Percentiles rank a stretch among this genome's conserved stretches.
Evolutionary conservation across 305 asterid species (phyloP).

Genomic region (Fraxinus baroniana): DNA sequence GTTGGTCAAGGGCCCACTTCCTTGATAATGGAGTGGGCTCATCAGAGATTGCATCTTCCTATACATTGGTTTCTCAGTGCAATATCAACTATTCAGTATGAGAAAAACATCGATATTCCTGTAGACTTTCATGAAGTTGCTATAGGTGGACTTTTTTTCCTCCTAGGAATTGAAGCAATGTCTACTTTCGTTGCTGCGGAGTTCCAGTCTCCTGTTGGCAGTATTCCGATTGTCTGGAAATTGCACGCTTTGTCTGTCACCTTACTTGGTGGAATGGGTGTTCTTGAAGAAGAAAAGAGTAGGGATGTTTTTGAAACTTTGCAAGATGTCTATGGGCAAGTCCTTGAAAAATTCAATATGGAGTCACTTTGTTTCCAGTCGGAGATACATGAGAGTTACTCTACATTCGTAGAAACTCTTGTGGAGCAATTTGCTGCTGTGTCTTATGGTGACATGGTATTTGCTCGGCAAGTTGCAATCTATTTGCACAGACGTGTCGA

Average conservation of each 20-base stretch:
- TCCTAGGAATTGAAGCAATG: constrained; percentile 71
- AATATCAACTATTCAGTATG: constrained; percentile 45
- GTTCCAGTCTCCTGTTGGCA: constrained; percentile 36
- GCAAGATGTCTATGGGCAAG: constrained; percentile 71
- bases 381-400: constrained; percentile 69
- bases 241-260: constrained; percentile 74
- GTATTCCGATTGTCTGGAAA: constrained; percentile 80
- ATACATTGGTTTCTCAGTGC: constrained; percentile 91
- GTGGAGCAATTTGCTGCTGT: constrained; percentile 92
- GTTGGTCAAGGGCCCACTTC: constrained; percentile 38
- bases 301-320: constrained; percentile 60
- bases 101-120: constrained; percentile 30
- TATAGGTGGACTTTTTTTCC: constrained; percentile 80
- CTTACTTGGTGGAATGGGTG: constrained; percentile 62
- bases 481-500: constrained; percentile 75
- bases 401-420: constrained; percentile 71
- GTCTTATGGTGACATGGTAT: constrained; percentile 80
- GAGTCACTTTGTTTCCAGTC: constrained; percentile 50
- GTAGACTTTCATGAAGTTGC: constrained; percentile 51
- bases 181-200: constrained; percentile 37
- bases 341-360: constrained; percentile 32
- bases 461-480: constrained; percentile 79
- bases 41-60: constrained; percentile 91
- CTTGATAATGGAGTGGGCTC: constrained; percentile 71
- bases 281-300: constrained; percentile 78